Evolutionary conservation across 345 rosid genomes (phyloP).

Genomic region (Litchi chinensis): DNA sequence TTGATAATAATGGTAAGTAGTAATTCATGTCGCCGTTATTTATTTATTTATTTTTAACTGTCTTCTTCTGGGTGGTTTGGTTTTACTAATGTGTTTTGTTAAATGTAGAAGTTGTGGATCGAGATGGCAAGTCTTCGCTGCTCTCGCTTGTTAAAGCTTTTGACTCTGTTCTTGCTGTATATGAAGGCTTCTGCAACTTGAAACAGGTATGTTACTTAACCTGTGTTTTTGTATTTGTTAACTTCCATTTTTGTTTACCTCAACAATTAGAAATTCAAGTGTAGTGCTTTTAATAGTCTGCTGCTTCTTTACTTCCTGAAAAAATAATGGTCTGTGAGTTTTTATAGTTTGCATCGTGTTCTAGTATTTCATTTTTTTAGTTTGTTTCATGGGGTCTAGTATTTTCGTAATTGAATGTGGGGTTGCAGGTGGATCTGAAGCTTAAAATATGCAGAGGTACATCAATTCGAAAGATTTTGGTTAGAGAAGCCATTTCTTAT

Average conservation of each 20-base stretch:
- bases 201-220: constrained; percentile 64
- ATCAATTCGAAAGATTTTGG: constrained; percentile 63
- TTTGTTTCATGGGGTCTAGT: background rate
- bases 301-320: no score
- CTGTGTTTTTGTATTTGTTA: background rate
- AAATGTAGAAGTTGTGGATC: constrained; percentile 51
- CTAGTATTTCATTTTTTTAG: background rate
- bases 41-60: constrained; percentile 3
- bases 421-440: constrained; percentile 87
- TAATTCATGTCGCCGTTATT: background rate
- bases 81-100: background rate
- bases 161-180: constrained; percentile 81
- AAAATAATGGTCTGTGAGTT: no score
- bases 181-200: constrained; percentile 96
- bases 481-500: constrained; percentile 73
- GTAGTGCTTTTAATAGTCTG: no score
- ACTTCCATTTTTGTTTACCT: no score
- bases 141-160: constrained; percentile 81
- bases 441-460: constrained; percentile 84
- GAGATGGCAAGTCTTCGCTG: constrained; percentile 70
- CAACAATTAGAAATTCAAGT: no score
- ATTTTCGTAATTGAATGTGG: background rate
- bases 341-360: no score
- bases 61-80: constrained; percentile 9
- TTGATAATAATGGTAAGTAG: constrained; percentile 51